phyloP scores from a whole-genome alignment of 2,329 filamentous ascomycete species.

The Penicillium griseofulvum region DNA sequence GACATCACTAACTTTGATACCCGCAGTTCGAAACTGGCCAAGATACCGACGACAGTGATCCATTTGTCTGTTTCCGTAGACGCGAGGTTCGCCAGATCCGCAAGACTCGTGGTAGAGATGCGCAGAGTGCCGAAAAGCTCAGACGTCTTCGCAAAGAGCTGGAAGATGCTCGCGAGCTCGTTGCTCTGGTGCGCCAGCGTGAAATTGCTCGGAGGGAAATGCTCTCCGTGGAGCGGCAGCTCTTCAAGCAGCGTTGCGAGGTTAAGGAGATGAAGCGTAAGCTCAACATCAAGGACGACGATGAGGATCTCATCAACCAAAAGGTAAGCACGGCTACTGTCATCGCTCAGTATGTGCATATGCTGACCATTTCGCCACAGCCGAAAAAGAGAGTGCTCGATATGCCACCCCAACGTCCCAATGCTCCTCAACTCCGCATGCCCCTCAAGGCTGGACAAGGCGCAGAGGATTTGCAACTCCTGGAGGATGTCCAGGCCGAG shows the following conservation, averaged over 20 bases:
- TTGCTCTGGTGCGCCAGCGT: constrained; percentile 73
- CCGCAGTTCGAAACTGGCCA: constrained; percentile 78
- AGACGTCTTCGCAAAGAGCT: constrained; percentile 87
- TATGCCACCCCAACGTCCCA: constrained; percentile 59
- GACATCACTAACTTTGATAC: constrained; percentile 14
- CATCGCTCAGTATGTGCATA: constrained; percentile 35
- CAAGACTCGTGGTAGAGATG: constrained; percentile 91
- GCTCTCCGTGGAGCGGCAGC: constrained; percentile 68
- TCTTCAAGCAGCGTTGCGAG: constrained; percentile 78
- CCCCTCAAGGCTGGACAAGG: constrained; percentile 69
- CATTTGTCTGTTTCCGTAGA: constrained; percentile 95
- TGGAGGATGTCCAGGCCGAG: constrained; percentile 75
- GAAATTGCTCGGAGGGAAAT: constrained; percentile 77
- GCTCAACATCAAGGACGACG: constrained; percentile 84
- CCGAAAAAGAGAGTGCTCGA: constrained; percentile 70
- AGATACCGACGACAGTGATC: constrained; percentile 92
- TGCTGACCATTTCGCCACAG: constrained; percentile 48
- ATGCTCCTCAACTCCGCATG: constrained; percentile 65
- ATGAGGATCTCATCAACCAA: constrained; percentile 91
- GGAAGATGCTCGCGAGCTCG: constrained; percentile 79
- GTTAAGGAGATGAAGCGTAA: constrained; percentile 87
- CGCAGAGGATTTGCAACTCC: constrained; percentile 73
- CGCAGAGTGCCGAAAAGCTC: constrained; percentile 90
- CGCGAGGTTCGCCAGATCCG: constrained; percentile 91
- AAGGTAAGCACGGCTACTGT: constrained; percentile 61